Evolutionary conservation across 192 early-diverging fungal species (phyloP), one percentile per base, ranked within the genome.

Genomic region (Paraglomus occultum): DNA sequence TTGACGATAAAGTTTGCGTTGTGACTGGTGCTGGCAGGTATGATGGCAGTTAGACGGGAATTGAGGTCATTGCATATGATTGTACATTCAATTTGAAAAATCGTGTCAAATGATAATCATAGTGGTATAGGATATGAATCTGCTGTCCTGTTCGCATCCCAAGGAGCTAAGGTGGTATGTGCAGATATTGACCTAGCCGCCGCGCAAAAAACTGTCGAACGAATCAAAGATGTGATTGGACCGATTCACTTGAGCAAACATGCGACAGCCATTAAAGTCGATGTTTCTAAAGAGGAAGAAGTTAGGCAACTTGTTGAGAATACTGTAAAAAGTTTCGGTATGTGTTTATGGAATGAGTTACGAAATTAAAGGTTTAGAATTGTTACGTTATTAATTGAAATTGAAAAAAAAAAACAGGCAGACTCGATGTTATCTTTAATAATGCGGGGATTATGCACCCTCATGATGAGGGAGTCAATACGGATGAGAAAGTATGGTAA

Each of bases 391-490:
- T 23, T n/a, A 23, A 10, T n/a, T n/a, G n/a, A n/a, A n/a, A n/a
- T n/a, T n/a, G n/a, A n/a, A n/a, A n/a, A n/a, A n/a, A n/a, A n/a
- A n/a, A 15, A 31, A 71, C 76, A 89, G 90, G 90, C 54, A 88
- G 87, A 65, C 74, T 94, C 59, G 87, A 88, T 68, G 77, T 94
- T 39, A 84, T 93, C 71, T 93, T 94, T 80, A 94, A 94, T 77
- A 93, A 92, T 72, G 91, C 92, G 11, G 92, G 91, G 49, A 92
- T 94, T 78, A 93, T 94, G 90, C 84, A 88, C 59, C 85, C 89
- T 50, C 76, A 79, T 47, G 91, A 92, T 71, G 89, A 92, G 77
- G 89, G 92, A 74, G 90, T 88, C 51, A 90, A 79, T 43, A 93
- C 91, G 44, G 80, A 87, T 5, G 91, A 94, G 71, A 78, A 80